Conservation (phyloP, 1,284 basidiomycete species). For the Leccinum olivaceoglutinosum region DNA sequence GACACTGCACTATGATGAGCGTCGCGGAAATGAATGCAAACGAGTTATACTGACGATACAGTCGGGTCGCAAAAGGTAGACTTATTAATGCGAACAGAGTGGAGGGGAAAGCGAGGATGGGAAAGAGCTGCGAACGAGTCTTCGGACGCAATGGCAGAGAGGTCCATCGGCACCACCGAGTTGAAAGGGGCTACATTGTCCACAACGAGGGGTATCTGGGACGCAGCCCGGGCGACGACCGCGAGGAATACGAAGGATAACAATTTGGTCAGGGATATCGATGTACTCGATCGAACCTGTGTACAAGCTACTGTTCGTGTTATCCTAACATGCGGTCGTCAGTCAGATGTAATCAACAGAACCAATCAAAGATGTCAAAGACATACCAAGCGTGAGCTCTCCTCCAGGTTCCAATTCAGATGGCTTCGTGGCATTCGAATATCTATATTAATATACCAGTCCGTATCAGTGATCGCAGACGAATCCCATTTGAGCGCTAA, state of each 20-base stretch:
- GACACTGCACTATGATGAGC: constrained; percentile 31
- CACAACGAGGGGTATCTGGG: constrained; percentile 8
- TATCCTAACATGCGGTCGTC: constrained; percentile 30
- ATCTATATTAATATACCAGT: constrained; percentile 13
- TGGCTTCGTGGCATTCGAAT: constrained; percentile 21
- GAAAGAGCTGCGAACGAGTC: constrained; percentile 38
- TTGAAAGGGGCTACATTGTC: background rate
- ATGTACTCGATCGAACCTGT: constrained; percentile 1
- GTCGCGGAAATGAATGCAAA: background rate
- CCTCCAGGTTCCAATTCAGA: constrained; percentile 27
- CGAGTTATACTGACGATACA: constrained; percentile 43
- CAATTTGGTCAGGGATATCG: constrained; percentile 20
- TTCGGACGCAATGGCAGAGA: constrained; percentile 31
- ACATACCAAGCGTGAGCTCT: constrained; percentile 25
- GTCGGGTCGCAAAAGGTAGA: constrained; percentile 55
- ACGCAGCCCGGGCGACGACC: background rate
- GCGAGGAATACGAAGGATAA: constrained; percentile 9
- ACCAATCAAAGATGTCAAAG: background rate
- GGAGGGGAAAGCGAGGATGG: constrained; percentile 45
- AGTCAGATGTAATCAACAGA: background rate
- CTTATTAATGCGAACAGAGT: constrained; percentile 58
- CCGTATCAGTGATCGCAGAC: background rate
- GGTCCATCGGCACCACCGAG: constrained; percentile 1
- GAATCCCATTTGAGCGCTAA: background rate
- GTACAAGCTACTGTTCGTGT: constrained; percentile 30